A percentile compares a stretch with the other conserved stretches of the same genome.
These are phyloP conservation scores for Neonectria neomacrospora DNA, from an alignment of 2,329 filamentous ascomycete species.

Conservation along the genomic window DNA sequence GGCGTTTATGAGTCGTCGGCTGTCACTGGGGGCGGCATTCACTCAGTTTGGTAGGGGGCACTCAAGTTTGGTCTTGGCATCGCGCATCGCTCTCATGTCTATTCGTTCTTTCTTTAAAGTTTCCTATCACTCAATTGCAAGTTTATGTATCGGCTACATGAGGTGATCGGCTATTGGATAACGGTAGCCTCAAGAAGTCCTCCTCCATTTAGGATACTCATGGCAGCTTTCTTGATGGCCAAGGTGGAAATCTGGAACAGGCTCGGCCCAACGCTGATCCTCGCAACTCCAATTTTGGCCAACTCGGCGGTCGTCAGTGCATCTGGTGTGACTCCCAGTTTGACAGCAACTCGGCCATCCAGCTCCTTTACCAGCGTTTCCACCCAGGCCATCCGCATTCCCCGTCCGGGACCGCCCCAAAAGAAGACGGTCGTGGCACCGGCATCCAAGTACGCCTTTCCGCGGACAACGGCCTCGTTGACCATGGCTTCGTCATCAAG, in stretches of 20 bases:
- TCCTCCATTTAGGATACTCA: constrained; percentile 46
- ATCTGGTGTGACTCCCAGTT: constrained; percentile 50
- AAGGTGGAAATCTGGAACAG: constrained; percentile 56
- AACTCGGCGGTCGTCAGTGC: constrained; percentile 58
- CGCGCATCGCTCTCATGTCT: not conserved
- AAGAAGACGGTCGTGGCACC: constrained; percentile 70
- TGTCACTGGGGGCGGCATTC: not conserved
- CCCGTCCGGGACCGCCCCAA: constrained; percentile 61
- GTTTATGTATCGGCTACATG: not conserved
- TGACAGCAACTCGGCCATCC: constrained; percentile 61
- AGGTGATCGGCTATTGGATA: not conserved
- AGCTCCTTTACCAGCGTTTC: constrained; percentile 59
- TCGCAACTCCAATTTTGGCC: constrained; percentile 61
- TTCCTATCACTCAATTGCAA: not conserved
- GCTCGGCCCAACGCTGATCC: constrained; percentile 65
- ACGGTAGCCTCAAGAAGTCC: constrained; percentile 19
- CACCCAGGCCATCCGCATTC: constrained; percentile 60
- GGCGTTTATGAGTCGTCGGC: not conserved
- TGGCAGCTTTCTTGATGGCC: constrained; percentile 50
- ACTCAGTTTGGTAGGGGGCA: not conserved
- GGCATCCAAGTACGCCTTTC: constrained; percentile 66
- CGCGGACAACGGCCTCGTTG: constrained; percentile 62
- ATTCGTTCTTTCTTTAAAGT: not conserved
- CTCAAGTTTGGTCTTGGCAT: not conserved
- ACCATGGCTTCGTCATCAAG: constrained; percentile 51